Conservation (phyloP, 2,329 filamentous ascomycete species). For the Hypoxylon sp. region DNA sequence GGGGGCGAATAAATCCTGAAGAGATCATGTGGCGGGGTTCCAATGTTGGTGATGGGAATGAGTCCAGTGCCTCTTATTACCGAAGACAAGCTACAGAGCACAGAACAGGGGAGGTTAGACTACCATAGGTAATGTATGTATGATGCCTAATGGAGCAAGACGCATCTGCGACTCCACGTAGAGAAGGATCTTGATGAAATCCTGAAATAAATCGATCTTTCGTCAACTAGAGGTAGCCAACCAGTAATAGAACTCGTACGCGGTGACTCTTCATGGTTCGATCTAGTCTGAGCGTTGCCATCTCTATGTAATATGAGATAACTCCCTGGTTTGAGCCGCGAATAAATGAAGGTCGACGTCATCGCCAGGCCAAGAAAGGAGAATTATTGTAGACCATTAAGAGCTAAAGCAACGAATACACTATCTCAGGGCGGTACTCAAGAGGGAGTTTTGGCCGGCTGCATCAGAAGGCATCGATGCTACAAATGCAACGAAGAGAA, state of each 20-base stretch:
- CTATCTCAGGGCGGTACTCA: neutral
- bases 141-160: conserved; percentile 27
- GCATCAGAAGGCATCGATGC: neutral
- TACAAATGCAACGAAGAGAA: conserved; percentile 1
- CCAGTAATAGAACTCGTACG: neutral
- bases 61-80: conserved; percentile 1
- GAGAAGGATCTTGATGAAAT: conserved; percentile 12
- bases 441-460: neutral
- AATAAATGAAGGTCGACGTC: neutral
- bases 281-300: neutral
- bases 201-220: conserved; percentile 8
- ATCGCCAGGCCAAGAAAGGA: neutral
- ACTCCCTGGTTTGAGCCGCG: neutral
- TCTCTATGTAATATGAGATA: neutral
- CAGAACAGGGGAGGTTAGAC: conserved; percentile 1
- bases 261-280: neutral
- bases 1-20: conserved; percentile 22
- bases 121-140: conserved; percentile 7
- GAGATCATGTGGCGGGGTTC: conserved; percentile 26
- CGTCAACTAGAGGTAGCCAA: neutral
- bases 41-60: conserved; percentile 13
- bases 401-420: neutral
- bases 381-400: neutral
- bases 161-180: conserved; percentile 19
- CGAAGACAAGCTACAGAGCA: neutral